These are phyloP conservation scores for Agrocybe praecox DNA, from an alignment of 768 basidiomycete genomes.

Conservation along the genomic window DNA sequence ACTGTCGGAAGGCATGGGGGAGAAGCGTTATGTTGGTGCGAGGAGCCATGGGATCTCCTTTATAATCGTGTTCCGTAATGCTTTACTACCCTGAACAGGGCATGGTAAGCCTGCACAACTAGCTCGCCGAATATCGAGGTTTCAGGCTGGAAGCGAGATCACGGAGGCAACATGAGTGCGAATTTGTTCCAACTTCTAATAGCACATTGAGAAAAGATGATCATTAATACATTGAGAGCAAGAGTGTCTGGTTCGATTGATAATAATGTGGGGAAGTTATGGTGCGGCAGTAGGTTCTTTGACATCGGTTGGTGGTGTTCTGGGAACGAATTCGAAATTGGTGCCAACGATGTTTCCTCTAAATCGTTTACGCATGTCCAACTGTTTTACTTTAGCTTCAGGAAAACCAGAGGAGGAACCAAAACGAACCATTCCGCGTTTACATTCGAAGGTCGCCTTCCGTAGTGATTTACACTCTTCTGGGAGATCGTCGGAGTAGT, in stretches of 20 bases:
- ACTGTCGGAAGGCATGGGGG: conserved; percentile 26
- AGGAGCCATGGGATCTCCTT: too few species aligned
- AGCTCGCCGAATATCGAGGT: too few species aligned
- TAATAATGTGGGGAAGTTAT: background rate
- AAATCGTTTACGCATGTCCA: conserved; percentile 86
- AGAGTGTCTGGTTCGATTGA: background rate
- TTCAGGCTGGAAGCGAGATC: background rate
- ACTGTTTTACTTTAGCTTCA: conserved; percentile 35
- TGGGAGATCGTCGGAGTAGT: conserved; percentile 77
- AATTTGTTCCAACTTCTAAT: background rate
- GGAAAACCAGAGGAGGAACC: background rate
- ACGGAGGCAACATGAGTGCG: background rate
- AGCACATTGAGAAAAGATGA: too few species aligned
- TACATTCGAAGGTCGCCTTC: conserved; percentile 87
- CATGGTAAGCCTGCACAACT: background rate
- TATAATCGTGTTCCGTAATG: background rate
- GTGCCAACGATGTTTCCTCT: conserved; percentile 69
- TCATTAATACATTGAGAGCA: background rate
- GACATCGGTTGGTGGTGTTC: conserved; percentile 16
- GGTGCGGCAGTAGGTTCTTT: background rate
- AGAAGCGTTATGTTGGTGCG: background rate
- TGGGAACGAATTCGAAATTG: conserved; percentile 46
- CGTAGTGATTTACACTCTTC: conserved; percentile 79
- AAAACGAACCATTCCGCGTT: conserved; percentile 78
- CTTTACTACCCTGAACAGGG: background rate